Conservation (phyloP, 164 flowering plant genomes). For the Nymphaea thermarum region DNA sequence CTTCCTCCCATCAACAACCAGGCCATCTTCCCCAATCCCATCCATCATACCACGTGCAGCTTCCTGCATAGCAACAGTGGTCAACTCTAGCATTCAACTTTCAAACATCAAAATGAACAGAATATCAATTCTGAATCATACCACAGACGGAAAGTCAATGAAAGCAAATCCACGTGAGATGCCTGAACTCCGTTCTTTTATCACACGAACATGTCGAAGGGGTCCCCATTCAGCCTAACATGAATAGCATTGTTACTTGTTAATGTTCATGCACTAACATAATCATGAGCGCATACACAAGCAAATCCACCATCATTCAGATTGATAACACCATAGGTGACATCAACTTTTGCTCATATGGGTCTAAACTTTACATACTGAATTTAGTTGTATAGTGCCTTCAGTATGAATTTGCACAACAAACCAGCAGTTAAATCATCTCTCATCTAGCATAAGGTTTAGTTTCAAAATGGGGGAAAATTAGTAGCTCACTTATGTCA, state of each 20-base stretch:
- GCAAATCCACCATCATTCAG: too few species aligned
- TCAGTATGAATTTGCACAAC: too few species aligned
- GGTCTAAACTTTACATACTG: too few species aligned
- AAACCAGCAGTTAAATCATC: too few species aligned
- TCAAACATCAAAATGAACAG: slow-evolving; percentile 4
- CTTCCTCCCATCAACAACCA: slow-evolving; percentile 85
- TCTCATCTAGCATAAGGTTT: too few species aligned
- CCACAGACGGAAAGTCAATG: slow-evolving; percentile 95
- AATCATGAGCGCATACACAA: too few species aligned
- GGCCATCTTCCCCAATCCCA: slow-evolving; percentile 75
- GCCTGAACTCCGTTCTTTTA: slow-evolving; percentile 88
- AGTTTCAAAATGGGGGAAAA: too few species aligned
- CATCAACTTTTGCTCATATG: too few species aligned
- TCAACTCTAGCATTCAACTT: not conserved
- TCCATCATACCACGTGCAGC: slow-evolving; percentile 91
- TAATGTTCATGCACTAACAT: too few species aligned
- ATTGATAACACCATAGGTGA: too few species aligned
- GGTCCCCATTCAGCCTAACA: slow-evolving; percentile 98
- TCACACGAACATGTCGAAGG: slow-evolving; percentile 93
- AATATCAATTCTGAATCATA: slow-evolving; percentile 11
- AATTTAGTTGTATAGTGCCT: too few species aligned
- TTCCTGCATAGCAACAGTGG: slow-evolving; percentile 33
- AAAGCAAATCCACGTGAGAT: slow-evolving; percentile 96
- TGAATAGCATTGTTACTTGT: not conserved
- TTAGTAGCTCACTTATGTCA: too few species aligned